Evolutionary conservation across 2,329 filamentous ascomycete genomes (phyloP), one percentile per base, ranked within the genome.

Genomic region (Arthrobotrys iridis): DNA sequence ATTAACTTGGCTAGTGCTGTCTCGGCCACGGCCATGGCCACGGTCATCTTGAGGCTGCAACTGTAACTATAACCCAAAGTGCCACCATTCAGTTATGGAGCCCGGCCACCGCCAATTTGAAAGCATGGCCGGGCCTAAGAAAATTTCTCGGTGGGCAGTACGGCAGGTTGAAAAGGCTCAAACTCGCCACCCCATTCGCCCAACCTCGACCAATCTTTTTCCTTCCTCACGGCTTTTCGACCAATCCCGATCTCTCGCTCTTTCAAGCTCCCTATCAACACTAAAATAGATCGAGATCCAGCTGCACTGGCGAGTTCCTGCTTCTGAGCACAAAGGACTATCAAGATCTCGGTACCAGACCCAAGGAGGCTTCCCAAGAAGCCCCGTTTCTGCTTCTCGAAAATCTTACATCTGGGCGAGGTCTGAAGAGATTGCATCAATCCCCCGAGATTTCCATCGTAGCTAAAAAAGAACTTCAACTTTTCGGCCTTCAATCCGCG

Each of bases 71-170:
- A 43, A 68, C 28, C 3, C 5, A 24, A 15, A 22, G 10, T 37
- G 11, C 35, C 18, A n/a, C n/a, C n/a, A n/a, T n/a, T n/a, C n/a
- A n/a, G n/a, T n/a, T n/a, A n/a, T n/a, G n/a, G 20, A 35, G 48
- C 71, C 70, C 71, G 71, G 63, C 63, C 71, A 68, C 71, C 68
- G 71, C 71, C 57, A 75, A 75, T 68, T 68, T 55, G 11, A 63
- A 37, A 35, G 20, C 45, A 48, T 22, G 13, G 18, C 26, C 2
- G 26, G 33, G 33, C 46, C 10, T 28, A 33, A 45, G 46, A 65
- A n/a, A 65, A 62, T 67, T 62, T 67, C 50, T 66, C 43, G 60
- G 68, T 41, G 48, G 48, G 33, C n/a, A n/a, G n/a, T n/a, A n/a
- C n/a, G 4, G 28, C 50, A 33, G 37, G 52, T 65, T 58, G 52